Percentiles rank a stretch among this genome's conserved stretches.
These are phyloP conservation scores for Hericium coralloides DNA, from an alignment of 768 basidiomycete species.

Conservation along the genomic window DNA sequence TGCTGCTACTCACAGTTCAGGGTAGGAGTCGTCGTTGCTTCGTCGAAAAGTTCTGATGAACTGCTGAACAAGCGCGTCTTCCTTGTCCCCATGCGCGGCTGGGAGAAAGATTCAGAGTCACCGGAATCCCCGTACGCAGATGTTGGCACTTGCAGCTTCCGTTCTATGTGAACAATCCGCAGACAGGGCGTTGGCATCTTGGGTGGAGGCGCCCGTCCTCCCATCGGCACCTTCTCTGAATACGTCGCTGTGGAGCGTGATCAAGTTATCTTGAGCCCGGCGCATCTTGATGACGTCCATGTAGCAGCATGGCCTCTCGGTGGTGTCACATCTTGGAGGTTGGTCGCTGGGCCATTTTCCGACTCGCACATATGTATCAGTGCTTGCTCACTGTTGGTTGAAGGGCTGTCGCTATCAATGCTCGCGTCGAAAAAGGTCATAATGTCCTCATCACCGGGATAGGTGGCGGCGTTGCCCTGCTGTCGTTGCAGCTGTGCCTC, in stretches of 20 bases:
- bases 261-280: slow-evolving; percentile 55
- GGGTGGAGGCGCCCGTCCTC: slow-evolving; percentile 45
- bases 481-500: slow-evolving; percentile 66
- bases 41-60: slow-evolving; percentile 41
- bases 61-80: slow-evolving; percentile 62
- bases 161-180: slow-evolving; percentile 2
- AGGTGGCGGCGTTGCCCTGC: slow-evolving; percentile 77
- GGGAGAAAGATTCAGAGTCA: slow-evolving; percentile 52
- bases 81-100: slow-evolving; percentile 69
- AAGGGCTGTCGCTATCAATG: slow-evolving; percentile 64
- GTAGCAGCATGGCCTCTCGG: slow-evolving; percentile 72
- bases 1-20: background rate
- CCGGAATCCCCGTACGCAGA: slow-evolving; percentile 53
- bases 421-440: slow-evolving; percentile 49
- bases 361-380: background rate
- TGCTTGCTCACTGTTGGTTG: background rate
- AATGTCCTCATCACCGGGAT: slow-evolving; percentile 76
- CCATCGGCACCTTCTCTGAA: slow-evolving; percentile 67
- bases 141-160: slow-evolving; percentile 2
- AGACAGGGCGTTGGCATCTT: slow-evolving; percentile 48
- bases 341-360: slow-evolving; percentile 14
- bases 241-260: slow-evolving; percentile 67
- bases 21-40: slow-evolving; percentile 54
- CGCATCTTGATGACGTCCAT: slow-evolving; percentile 59
- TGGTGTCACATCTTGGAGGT: slow-evolving; percentile 84